Conservation (phyloP, 2,329 filamentous ascomycete species). For the Scedosporium minutisporum region DNA sequence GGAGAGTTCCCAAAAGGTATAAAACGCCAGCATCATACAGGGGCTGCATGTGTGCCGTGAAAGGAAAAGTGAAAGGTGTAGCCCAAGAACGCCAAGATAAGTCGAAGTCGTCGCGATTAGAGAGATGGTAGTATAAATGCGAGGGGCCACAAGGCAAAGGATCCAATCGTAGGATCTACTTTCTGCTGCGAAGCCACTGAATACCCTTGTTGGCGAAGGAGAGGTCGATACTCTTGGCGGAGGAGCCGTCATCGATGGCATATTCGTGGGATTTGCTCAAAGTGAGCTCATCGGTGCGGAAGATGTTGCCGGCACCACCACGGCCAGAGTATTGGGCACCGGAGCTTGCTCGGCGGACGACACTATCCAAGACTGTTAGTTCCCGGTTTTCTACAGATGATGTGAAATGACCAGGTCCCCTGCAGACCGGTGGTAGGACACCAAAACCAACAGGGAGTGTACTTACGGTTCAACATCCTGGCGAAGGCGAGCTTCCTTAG, state of each 20-base stretch:
- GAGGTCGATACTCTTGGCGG: constrained; percentile 11
- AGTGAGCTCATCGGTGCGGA: constrained; percentile 31
- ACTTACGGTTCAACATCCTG: constrained; percentile 73
- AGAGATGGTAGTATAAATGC: neutral
- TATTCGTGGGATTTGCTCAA: constrained; percentile 20
- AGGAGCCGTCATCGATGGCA: constrained; percentile 21
- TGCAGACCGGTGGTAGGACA: constrained; percentile 14
- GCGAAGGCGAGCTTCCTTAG: constrained; percentile 61
- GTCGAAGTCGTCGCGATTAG: neutral
- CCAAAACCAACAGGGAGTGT: constrained; percentile 10
- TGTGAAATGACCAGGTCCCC: neutral
- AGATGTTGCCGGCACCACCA: constrained; percentile 66
- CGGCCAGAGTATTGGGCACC: constrained; percentile 59
- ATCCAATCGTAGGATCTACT: constrained; percentile 20
- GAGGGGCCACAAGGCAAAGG: neutral
- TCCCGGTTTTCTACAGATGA: neutral
- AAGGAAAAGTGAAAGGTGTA: neutral
- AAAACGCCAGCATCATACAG: neutral
- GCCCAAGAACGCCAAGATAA: neutral
- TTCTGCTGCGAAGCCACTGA: constrained; percentile 40
- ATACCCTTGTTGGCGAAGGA: constrained; percentile 33
- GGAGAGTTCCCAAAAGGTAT: constrained; percentile 1
- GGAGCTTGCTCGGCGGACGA: constrained; percentile 46
- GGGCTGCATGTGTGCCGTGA: neutral
- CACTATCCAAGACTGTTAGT: constrained; percentile 24